Conservation (phyloP, 352 stramenopile genomes). For the Globisporangium megalacanthum region DNA sequence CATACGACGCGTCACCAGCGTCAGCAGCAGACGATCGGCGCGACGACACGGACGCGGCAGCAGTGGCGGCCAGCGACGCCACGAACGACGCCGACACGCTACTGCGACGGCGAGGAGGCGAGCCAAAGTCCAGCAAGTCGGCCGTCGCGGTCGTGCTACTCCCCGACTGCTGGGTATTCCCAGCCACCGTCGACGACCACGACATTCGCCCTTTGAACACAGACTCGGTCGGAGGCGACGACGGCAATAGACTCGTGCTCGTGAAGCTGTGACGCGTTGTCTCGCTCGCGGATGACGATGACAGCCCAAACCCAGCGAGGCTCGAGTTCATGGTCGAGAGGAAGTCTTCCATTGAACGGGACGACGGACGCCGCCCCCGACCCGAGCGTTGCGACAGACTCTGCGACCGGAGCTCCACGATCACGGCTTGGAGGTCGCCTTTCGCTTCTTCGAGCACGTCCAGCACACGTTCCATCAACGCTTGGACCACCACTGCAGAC, state of each 20-base stretch:
- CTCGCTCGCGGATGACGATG: constrained; percentile 6
- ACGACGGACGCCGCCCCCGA: constrained; percentile 38
- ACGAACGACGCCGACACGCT: constrained; percentile 15
- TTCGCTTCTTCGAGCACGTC: constrained; percentile 71
- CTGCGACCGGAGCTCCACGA: constrained; percentile 57
- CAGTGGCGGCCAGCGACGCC: not conserved
- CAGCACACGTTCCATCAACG: constrained; percentile 58
- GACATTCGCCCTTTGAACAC: constrained; percentile 10
- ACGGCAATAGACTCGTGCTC: constrained; percentile 24
- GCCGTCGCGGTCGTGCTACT: constrained; percentile 3
- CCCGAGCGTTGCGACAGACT: constrained; percentile 32
- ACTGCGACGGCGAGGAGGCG: constrained; percentile 5
- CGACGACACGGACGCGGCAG: not conserved
- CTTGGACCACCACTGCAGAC: constrained; percentile 69
- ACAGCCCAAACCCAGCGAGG: constrained; percentile 15
- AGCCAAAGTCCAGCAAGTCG: constrained; percentile 12
- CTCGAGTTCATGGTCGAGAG: constrained; percentile 56
- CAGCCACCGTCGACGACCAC: constrained; percentile 4
- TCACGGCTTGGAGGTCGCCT: constrained; percentile 46
- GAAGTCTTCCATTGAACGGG: constrained; percentile 65
- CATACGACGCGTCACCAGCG: not conserved
- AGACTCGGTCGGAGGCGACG: constrained; percentile 24
- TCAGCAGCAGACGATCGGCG: not conserved
- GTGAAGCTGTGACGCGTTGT: constrained; percentile 12
- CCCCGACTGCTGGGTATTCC: not conserved